These are phyloP conservation scores for Cutaneotrichosporon sp. DNA, from an alignment of 1,284 basidiomycete species.

Conservation along the genomic window DNA sequence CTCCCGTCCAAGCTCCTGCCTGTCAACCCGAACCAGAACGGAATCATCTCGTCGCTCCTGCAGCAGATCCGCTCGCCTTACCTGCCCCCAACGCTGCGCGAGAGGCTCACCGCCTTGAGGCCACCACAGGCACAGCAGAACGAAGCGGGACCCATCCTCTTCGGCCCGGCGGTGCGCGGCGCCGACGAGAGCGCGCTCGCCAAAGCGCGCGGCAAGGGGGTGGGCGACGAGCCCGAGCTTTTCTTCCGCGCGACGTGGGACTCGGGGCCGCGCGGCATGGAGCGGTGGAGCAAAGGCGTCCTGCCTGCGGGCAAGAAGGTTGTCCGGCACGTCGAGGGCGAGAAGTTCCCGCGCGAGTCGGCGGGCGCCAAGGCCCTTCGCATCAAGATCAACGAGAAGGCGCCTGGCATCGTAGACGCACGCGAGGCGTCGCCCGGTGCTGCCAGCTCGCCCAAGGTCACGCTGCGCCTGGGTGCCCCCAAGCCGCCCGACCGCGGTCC, in stretches of 20 bases:
- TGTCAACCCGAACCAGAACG: constrained; percentile 36
- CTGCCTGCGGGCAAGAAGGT: constrained; percentile 46
- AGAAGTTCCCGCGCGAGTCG: constrained; percentile 29
- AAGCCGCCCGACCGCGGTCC: constrained; percentile 3
- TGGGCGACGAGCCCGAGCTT: constrained; percentile 25
- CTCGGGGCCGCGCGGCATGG: constrained; percentile 35
- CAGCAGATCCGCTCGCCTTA: constrained; percentile 41
- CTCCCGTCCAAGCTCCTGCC: constrained; percentile 34
- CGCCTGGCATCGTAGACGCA: neutral
- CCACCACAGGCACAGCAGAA: constrained; percentile 31
- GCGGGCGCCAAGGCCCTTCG: constrained; percentile 20
- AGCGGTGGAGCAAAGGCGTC: constrained; percentile 33
- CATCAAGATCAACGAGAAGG: constrained; percentile 19
- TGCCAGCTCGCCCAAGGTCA: constrained; percentile 14
- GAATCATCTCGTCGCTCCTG: constrained; percentile 36
- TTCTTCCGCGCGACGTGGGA: constrained; percentile 45
- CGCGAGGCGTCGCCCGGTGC: constrained; percentile 3
- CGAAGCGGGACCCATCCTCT: constrained; percentile 34
- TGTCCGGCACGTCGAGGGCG: constrained; percentile 33
- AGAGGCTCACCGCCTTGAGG: constrained; percentile 43
- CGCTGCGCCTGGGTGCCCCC: constrained; percentile 15
- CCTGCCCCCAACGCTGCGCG: constrained; percentile 41
- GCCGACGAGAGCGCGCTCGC: constrained; percentile 37
- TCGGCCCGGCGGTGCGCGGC: constrained; percentile 39
- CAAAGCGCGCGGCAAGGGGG: constrained; percentile 40